Evolutionary conservation across 2,329 filamentous ascomycete species (phyloP).

Genomic region (Davidsoniella virescens): DNA sequence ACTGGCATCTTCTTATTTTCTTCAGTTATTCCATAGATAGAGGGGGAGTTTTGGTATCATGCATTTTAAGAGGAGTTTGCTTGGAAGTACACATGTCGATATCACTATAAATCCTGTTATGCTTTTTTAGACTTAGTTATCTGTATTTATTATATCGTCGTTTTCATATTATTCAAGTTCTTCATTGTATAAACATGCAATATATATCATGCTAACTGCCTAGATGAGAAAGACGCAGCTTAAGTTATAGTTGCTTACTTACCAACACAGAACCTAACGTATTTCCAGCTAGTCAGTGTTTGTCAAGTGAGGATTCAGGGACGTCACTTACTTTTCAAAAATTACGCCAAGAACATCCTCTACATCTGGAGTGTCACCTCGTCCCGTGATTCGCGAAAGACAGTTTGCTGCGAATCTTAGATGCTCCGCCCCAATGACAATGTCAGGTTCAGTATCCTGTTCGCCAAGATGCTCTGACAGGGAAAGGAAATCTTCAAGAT

Average conservation of each 20-base stretch:
- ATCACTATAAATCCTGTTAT: background rate
- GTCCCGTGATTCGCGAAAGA: constrained; percentile 75
- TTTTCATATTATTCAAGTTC: no score
- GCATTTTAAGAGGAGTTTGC: background rate
- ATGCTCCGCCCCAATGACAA: constrained; percentile 81
- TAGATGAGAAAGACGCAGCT: background rate
- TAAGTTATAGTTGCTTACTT: constrained; percentile 22
- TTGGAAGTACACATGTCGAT: background rate
- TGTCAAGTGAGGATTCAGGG: background rate
- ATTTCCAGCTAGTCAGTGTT: background rate
- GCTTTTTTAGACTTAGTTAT: background rate
- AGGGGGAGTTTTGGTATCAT: no score
- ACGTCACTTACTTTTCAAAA: constrained; percentile 70
- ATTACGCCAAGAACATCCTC: constrained; percentile 93
- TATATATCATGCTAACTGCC: background rate
- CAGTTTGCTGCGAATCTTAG: constrained; percentile 65
- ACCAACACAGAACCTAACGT: constrained; percentile 37
- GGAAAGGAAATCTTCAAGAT: constrained; percentile 57
- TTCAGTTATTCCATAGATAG: no score
- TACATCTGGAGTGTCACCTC: constrained; percentile 71
- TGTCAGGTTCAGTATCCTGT: constrained; percentile 45
- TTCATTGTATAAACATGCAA: background rate
- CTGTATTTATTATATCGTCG: background rate
- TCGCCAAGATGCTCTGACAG: constrained; percentile 29
- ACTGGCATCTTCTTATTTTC: no score